Conservation (phyloP, 2,329 filamentous ascomycete species). For the Nakataea oryzae region DNA sequence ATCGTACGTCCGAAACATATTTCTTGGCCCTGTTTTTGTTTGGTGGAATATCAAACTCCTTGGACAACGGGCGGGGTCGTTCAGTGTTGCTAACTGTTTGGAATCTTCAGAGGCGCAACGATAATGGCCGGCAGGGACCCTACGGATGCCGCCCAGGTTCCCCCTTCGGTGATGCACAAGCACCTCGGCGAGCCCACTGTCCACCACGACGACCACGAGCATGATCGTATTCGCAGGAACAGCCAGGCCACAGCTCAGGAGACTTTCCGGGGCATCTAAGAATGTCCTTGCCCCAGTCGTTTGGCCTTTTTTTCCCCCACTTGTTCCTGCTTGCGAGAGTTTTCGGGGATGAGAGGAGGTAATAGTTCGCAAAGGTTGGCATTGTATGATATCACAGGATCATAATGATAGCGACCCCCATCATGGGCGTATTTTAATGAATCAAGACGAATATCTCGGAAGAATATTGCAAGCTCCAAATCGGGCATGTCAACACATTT, state of each 20-base stretch:
- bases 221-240: conserved; percentile 35
- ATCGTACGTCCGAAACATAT: background rate
- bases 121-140: conserved; percentile 26
- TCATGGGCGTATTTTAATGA: background rate
- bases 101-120: background rate
- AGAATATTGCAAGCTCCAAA: too few species aligned
- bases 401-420: too few species aligned
- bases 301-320: background rate
- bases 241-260: conserved; percentile 36
- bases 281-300: too few species aligned
- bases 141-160: conserved; percentile 45
- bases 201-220: conserved; percentile 30
- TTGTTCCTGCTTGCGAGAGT: background rate
- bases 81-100: conserved; percentile 10
- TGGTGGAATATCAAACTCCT: conserved; percentile 6
- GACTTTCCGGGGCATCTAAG: conserved; percentile 32
- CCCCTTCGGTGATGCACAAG: conserved; percentile 39
- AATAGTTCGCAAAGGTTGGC: background rate
- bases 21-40: background rate
- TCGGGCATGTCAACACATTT: too few species aligned
- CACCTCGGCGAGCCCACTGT: conserved; percentile 33
- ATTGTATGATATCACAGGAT: background rate
- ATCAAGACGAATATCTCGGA: background rate
- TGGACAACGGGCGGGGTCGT: too few species aligned
- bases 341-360: background rate